These are phyloP conservation scores for Penicillium sp. DNA, from an alignment of 2,329 filamentous ascomycete genomes.

Conservation along the genomic window DNA sequence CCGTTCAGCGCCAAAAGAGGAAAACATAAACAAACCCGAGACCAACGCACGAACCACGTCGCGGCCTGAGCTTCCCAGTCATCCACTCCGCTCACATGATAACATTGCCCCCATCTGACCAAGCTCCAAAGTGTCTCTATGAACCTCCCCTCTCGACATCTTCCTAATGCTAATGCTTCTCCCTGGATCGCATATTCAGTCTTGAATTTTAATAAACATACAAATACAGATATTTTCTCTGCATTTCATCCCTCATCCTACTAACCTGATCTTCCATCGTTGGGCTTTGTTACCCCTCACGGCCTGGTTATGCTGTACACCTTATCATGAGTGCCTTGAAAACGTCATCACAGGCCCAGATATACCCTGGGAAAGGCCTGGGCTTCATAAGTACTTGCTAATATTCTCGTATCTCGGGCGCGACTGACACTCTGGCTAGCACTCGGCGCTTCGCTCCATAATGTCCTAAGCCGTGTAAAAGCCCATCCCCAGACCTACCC, in stretches of 20 bases:
- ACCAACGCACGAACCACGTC: slow-evolving; percentile 23
- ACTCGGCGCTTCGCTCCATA: slow-evolving; percentile 88
- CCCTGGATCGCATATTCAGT: neutral
- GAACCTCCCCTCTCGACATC: neutral
- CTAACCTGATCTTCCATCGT: neutral
- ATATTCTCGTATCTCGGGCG: slow-evolving; percentile 20
- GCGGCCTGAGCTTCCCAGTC: slow-evolving; percentile 22
- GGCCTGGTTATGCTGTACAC: slow-evolving; percentile 21
- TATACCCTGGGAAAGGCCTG: slow-evolving; percentile 69
- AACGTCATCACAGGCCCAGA: slow-evolving; percentile 56
- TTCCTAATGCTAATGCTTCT: neutral
- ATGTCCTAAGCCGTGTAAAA: slow-evolving; percentile 85
- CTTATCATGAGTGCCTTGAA: slow-evolving; percentile 42
- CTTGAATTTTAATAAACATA: neutral
- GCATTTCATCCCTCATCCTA: neutral
- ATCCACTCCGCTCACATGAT: slow-evolving; percentile 36
- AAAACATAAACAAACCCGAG: slow-evolving; percentile 40
- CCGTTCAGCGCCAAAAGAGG: slow-evolving; percentile 25
- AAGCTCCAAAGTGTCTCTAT: neutral
- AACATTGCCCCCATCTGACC: slow-evolving; percentile 19
- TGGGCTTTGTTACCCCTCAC: slow-evolving; percentile 16
- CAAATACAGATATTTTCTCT: neutral
- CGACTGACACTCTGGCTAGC: slow-evolving; percentile 56
- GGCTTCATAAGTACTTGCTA: slow-evolving; percentile 61
- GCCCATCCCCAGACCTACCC: slow-evolving; percentile 83